A percentile compares a stretch with the other conserved stretches of the same genome.
Evolutionary conservation across 192 early-diverging fungal species (phyloP).

Genomic region (Entomortierella chlamydospora): DNA sequence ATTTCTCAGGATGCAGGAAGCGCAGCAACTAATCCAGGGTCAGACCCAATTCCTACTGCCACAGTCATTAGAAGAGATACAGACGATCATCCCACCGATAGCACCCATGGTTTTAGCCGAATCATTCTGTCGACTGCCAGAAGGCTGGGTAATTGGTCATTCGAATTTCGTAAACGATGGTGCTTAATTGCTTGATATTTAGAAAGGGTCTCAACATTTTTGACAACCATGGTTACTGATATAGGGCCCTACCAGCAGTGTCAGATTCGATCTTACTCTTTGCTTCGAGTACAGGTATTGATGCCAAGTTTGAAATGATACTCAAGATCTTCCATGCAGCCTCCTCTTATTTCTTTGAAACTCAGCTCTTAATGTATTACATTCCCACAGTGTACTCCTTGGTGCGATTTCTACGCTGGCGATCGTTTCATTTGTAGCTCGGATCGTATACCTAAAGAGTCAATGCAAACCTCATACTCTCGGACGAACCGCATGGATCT

Average conservation of each 20-base stretch:
- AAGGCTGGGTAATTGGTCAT: slow-evolving; percentile 38
- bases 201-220: too few species aligned
- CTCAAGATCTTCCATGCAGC: too few species aligned
- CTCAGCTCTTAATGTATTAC: neutral
- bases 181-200: neutral
- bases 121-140: slow-evolving; percentile 8
- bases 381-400: slow-evolving; percentile 20
- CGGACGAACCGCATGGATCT: slow-evolving; percentile 27
- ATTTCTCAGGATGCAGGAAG: too few species aligned
- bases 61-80: neutral
- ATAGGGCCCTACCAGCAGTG: slow-evolving; percentile 13
- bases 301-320: too few species aligned
- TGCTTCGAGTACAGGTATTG: slow-evolving; percentile 32
- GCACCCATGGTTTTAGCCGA: neutral
- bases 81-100: neutral
- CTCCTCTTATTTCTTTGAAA: too few species aligned
- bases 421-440: neutral
- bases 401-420: neutral
- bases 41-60: too few species aligned
- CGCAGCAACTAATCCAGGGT: too few species aligned
- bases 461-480: slow-evolving; percentile 12
- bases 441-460: neutral
- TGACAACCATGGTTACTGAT: neutral
- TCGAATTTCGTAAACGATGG: too few species aligned
- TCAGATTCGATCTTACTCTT: slow-evolving; percentile 21